Percentiles rank a stretch among this genome's conserved stretches.
Conservation (phyloP, 306 rosid genomes). For the Styphnolobium japonicum region DNA sequence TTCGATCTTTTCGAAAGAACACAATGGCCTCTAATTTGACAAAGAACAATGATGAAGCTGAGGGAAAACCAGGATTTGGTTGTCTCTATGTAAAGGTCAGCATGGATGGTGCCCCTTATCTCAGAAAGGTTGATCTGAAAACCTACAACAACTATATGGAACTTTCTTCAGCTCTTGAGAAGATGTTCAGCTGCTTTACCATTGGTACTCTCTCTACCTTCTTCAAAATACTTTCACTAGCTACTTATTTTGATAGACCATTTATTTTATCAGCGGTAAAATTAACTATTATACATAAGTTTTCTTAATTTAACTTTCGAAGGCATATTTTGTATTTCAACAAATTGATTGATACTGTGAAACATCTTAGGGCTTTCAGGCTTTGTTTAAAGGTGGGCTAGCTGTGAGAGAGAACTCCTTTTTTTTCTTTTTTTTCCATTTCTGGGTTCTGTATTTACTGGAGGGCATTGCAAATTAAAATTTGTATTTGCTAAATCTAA, state of each 20-base stretch:
- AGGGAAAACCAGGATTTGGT: slow-evolving; percentile 56
- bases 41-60: slow-evolving; percentile 63
- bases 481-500: not conserved
- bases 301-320: not conserved
- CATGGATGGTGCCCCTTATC: slow-evolving; percentile 99
- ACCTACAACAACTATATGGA: slow-evolving; percentile 64
- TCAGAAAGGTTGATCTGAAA: slow-evolving; percentile 86
- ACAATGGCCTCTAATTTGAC: slow-evolving; percentile 66
- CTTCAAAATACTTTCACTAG: not conserved
- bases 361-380: not conserved
- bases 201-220: slow-evolving; percentile 53
- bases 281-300: not conserved
- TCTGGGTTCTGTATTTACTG: not conserved
- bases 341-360: not conserved
- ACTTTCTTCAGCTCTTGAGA: slow-evolving; percentile 86
- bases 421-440: not conserved
- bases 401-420: not conserved
- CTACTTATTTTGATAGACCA: not conserved
- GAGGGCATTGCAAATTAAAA: not conserved
- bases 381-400: not conserved
- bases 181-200: slow-evolving; percentile 94
- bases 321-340: not conserved
- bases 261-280: not conserved
- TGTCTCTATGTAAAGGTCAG: slow-evolving; percentile 89
- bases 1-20: slow-evolving; percentile 87